Base-by-base conservation (phyloP, 202 grass and related monocot genomes). In the Musa balbisiana region DNA sequence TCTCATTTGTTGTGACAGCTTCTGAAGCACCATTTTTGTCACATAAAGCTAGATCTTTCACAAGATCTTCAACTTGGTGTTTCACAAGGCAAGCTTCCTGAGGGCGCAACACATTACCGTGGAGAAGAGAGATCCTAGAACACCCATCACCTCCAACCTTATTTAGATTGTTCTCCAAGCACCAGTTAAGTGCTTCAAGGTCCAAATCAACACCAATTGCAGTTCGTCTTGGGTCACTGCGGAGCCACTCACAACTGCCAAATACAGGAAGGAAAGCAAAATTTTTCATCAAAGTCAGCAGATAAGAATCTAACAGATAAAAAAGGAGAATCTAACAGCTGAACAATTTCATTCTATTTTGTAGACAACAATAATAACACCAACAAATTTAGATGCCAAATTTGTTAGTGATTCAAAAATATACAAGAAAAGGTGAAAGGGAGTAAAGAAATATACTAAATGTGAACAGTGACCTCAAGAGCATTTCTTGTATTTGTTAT, bases 21-120 rank as follows among this genome's bases (percentile, higher is more conserved):
- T 54, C 80, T 79, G 69, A 76, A 80, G 80, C 82, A 49, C 3
- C 77, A 83, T 66, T 78, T 69, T 70, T 25, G 49, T 50, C 77
- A 67, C 33, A 43, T 43, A 43, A 8, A 21, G 69, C 49, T 79
- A 90, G 25, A 79, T 83, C 77, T 52, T 83, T 71, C 65, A 96
- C 24, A 23, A 73, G 51, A 77, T 94, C 83, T 82, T 54, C 62
- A 73, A 80, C 51, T 29, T 78, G 76, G 25, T 56, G 72, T 74
- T 81, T 91, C 22, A 94, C 85, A 71, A 86, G 51, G 27, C 74
- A 50, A 76, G 88, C 80, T 82, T 85, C 77, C 52, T 73, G 72
- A 0, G 91, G 94, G 12, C 83, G 79, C 76, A 98, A 80, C 73
- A 98, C 94, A 85, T 98, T 98, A 77, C 94, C 91, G 80, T 91